Conservation (phyloP, 805 yeast species). For the Wickerhamiella shivajii region DNA sequence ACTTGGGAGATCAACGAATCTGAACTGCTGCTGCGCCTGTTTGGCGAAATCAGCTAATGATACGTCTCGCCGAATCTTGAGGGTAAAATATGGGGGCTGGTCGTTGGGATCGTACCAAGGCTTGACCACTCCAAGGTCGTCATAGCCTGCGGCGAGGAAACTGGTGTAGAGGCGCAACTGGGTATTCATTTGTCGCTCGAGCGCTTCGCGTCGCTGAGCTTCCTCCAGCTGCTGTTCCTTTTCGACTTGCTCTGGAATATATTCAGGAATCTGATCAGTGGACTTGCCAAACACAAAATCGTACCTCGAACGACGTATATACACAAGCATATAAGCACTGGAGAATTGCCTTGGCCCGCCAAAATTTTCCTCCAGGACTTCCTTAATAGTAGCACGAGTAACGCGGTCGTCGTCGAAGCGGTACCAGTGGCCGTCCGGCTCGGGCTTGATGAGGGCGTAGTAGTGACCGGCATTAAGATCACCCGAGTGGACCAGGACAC, state of each 20-base stretch:
- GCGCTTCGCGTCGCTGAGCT: conserved; percentile 40
- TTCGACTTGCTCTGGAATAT: conserved; percentile 51
- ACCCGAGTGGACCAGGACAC: conserved; percentile 92
- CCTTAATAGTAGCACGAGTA: conserved; percentile 66
- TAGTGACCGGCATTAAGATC: conserved; percentile 94
- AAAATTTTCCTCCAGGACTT: conserved; percentile 83
- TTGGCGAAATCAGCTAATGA: conserved; percentile 17
- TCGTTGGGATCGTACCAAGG: conserved; percentile 1
- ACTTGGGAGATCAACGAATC: conserved; percentile 37
- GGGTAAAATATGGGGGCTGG: conserved; percentile 9
- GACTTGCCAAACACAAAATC: conserved; percentile 42
- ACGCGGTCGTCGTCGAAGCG: conserved; percentile 94
- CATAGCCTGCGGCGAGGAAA: conserved; percentile 6
- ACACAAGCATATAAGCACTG: conserved; percentile 94
- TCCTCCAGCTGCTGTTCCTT: conserved; percentile 47
- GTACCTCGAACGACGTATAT: conserved; percentile 51
- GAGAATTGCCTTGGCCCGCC: conserved; percentile 84
- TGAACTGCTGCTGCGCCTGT: conserved; percentile 46
- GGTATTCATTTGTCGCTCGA: conserved; percentile 41
- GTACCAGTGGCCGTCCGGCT: conserved; percentile 56
- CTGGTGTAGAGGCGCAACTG: not conserved
- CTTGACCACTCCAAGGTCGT: conserved; percentile 9
- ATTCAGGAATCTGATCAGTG: conserved; percentile 47
- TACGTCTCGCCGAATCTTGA: conserved; percentile 12
- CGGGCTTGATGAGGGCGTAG: conserved; percentile 84